Conservation (phyloP, 2,329 filamentous ascomycete species). For the Aspergillus sp. region DNA sequence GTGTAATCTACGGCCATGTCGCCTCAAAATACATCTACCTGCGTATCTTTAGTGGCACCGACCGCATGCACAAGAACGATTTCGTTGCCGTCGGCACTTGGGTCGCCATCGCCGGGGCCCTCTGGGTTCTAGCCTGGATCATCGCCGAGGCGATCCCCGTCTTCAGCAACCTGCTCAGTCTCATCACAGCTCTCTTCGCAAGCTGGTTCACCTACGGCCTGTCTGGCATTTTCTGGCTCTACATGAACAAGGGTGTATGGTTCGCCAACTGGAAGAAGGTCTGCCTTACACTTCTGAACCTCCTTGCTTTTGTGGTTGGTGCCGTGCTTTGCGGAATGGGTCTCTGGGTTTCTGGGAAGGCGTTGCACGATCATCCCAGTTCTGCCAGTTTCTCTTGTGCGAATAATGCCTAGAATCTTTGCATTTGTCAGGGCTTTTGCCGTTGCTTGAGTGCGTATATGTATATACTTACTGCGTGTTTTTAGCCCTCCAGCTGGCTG, state of each 20-base stretch:
- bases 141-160: conserved; percentile 69
- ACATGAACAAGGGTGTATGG: conserved; percentile 35
- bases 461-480: conserved; percentile 7
- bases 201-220: conserved; percentile 63
- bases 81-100: conserved; percentile 56
- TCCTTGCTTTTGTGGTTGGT: conserved; percentile 24
- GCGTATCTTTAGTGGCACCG: conserved; percentile 61
- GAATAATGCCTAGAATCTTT: conserved; percentile 20
- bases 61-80: conserved; percentile 54
- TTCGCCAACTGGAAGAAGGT: conserved; percentile 33
- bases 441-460: background rate
- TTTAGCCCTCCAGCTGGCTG: background rate
- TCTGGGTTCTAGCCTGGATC: conserved; percentile 65
- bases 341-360: conserved; percentile 35
- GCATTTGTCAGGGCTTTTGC: too few species aligned
- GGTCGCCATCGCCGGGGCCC: conserved; percentile 54
- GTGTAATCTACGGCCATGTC: conserved; percentile 68
- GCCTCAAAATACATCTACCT: conserved; percentile 66
- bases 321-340: conserved; percentile 32
- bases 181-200: conserved; percentile 64
- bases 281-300: conserved; percentile 26
- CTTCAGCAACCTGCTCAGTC: conserved; percentile 65
- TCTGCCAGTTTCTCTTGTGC: conserved; percentile 34
- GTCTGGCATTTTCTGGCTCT: conserved; percentile 40
- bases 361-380: conserved; percentile 33